Percentiles rank a stretch among this genome's conserved stretches.
Conservation (phyloP, 1,284 basidiomycete species). For the Xerocomus nothofagi region DNA sequence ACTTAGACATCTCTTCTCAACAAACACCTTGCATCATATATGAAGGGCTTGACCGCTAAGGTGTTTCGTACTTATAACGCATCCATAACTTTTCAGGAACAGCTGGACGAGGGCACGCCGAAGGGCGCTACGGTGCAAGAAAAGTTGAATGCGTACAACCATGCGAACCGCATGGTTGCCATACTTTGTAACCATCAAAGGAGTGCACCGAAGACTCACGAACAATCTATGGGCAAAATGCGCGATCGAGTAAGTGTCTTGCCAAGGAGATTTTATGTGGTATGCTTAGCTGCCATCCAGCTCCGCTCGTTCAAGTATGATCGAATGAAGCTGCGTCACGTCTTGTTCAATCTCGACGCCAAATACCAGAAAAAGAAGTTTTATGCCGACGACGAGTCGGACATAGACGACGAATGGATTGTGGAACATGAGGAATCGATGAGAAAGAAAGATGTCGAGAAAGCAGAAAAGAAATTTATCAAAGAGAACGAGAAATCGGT, state of each 20-base stretch:
- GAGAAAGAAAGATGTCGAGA: slow-evolving; percentile 83
- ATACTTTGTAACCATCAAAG: slow-evolving; percentile 98
- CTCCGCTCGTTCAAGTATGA: slow-evolving; percentile 87
- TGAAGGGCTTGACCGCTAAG: slow-evolving; percentile 96
- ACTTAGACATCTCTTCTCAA: slow-evolving; percentile 79
- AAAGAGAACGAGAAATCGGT: slow-evolving; percentile 86
- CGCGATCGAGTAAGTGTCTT: slow-evolving; percentile 69
- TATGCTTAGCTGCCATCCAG: slow-evolving; percentile 37
- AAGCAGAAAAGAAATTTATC: slow-evolving; percentile 83
- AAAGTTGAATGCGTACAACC: slow-evolving; percentile 93
- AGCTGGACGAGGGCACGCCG: slow-evolving; percentile 77
- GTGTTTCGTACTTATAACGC: slow-evolving; percentile 99
- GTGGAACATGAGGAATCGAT: slow-evolving; percentile 78
- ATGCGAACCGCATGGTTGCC: slow-evolving; percentile 92
- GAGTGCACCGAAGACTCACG: slow-evolving; percentile 87
- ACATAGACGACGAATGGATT: slow-evolving; percentile 92
- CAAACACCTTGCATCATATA: slow-evolving; percentile 87
- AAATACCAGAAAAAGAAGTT: slow-evolving; percentile 83
- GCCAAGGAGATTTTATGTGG: background rate
- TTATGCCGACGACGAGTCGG: slow-evolving; percentile 83
- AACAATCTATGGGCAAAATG: slow-evolving; percentile 90
- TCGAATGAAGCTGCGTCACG: slow-evolving; percentile 87
- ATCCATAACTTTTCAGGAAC: slow-evolving; percentile 89
- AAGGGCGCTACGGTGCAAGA: slow-evolving; percentile 79
- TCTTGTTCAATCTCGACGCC: slow-evolving; percentile 70